Evolutionary conservation across 805 yeast species (phyloP).

Genomic region (Saccharomycopsis sp.): DNA sequence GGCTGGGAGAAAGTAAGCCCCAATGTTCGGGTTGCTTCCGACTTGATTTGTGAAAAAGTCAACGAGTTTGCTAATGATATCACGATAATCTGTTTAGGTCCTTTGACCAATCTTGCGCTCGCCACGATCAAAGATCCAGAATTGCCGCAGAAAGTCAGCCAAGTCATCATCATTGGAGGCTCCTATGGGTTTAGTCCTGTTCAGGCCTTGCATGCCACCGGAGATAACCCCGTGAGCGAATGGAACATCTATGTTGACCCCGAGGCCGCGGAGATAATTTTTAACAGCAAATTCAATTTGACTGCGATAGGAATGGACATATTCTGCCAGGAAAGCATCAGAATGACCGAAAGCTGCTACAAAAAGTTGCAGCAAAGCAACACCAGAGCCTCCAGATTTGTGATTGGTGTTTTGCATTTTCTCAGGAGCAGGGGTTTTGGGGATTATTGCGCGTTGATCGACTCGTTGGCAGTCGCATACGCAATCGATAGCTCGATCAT

Average conservation of each 20-base stretch:
- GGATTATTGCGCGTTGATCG: conserved; percentile 1
- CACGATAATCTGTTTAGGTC: not conserved
- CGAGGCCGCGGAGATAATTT: not conserved
- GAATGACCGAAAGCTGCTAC: conserved; percentile 2
- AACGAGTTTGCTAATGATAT: not conserved
- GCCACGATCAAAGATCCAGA: not conserved
- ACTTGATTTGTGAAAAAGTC: not conserved
- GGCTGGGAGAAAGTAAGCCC: not conserved
- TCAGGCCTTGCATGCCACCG: not conserved
- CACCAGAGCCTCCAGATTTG: not conserved
- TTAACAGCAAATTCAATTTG: not conserved
- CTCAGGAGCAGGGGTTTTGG: conserved; percentile 1
- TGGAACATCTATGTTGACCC: not conserved
- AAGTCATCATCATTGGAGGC: conserved; percentile 2
- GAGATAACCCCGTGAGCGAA: not conserved
- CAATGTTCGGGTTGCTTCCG: not conserved
- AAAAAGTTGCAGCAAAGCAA: not conserved
- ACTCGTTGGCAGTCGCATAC: not conserved
- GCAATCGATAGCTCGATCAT: not conserved
- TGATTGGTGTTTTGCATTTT: not conserved
- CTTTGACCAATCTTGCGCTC: not conserved
- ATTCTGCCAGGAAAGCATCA: not conserved
- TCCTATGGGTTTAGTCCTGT: not conserved
- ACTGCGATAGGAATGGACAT: conserved; percentile 1
- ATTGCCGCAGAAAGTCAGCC: not conserved